Evolutionary conservation across 2,329 filamentous ascomycete species (phyloP), one percentile per base, ranked within the genome.

Genomic region (Zalaria sp.): DNA sequence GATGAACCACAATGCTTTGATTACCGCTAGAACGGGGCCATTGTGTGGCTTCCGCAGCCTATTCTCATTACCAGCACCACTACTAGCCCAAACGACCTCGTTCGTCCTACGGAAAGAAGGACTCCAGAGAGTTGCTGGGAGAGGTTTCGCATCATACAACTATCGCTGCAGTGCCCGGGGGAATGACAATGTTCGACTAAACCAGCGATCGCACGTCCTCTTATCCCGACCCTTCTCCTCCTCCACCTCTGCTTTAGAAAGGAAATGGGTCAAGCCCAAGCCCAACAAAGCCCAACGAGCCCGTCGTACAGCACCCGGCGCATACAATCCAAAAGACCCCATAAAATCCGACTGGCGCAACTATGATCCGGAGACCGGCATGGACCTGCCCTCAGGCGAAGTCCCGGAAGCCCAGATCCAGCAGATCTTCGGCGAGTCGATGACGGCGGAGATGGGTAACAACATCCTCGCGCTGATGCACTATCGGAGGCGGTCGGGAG

Each of bases 381-480:
- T 61, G 50, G 58, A 58, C 18, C 41, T 61, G 10, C 52, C 52
- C 2, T 41, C 46, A n/a, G 54, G 54, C 42, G 57, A 58, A 37
- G 50, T 52, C 4, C 47, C 41, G 5, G 48, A 52, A 29, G 31
- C 46, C 1, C 47, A 57, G 36, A 51, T 61, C 39, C 47, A 53
- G 34, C 44, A 43, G 27, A 52, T 61, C 25, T 62, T 62, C 35
- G 52, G 51, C 27, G 44, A 43, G n/a, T 45, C 53, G 26, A 43
- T 52, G 10, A 38, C 57, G 7, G 52, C 56, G 38, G 57, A 60
- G 5, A 53, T 46, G 3, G 59, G 57, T 35, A 61, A 60, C 38
- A 58, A 59, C 36, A 53, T 61, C 6, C 42, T 62, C n/a, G 53
- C 49, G 10, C 51, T 61, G 3, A 52, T 62, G 50, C 50, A 62